phyloP scores from a whole-genome alignment of 1,139 yeast genomes.

The Protomyces pachydermus region DNA sequence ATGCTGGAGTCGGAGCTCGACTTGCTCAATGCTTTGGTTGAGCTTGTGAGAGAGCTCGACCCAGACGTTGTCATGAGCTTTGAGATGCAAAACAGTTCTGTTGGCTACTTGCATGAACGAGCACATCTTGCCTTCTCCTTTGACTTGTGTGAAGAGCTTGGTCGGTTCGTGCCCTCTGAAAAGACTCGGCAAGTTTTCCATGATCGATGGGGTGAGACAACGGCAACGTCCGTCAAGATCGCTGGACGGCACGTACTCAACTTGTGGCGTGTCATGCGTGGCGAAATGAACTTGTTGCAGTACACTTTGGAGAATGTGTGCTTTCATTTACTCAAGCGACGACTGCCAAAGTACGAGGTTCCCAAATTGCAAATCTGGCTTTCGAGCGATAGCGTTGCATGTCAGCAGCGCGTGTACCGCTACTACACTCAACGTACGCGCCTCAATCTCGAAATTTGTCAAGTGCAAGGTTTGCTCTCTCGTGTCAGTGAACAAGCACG shows the following conservation, averaged over 20 bases:
- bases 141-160: slow-evolving; percentile 47
- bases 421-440: slow-evolving; percentile 54
- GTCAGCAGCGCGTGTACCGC: slow-evolving; percentile 44
- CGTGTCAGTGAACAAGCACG: slow-evolving; percentile 80
- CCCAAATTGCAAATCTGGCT: slow-evolving; percentile 54
- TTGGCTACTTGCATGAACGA: slow-evolving; percentile 85
- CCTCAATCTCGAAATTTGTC: slow-evolving; percentile 50
- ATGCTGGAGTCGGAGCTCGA: slow-evolving; percentile 47
- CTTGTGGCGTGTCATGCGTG: slow-evolving; percentile 70
- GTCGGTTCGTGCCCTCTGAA: slow-evolving; percentile 42
- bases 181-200: slow-evolving; percentile 41
- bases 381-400: slow-evolving; percentile 33
- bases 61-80: slow-evolving; percentile 87
- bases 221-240: slow-evolving; percentile 62
- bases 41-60: slow-evolving; percentile 59
- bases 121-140: slow-evolving; percentile 45
- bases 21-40: slow-evolving; percentile 53
- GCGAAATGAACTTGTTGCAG: slow-evolving; percentile 57
- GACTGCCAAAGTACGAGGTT: slow-evolving; percentile 60
- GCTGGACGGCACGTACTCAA: slow-evolving; percentile 80
- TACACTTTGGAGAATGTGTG: slow-evolving; percentile 76
- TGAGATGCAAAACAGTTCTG: slow-evolving; percentile 71
- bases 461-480: slow-evolving; percentile 60
- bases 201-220: slow-evolving; percentile 78
- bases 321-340: slow-evolving; percentile 58